Conservation (phyloP, 495 filamentous ascomycete genomes). For the Thermothielavioides terrestris region DNA sequence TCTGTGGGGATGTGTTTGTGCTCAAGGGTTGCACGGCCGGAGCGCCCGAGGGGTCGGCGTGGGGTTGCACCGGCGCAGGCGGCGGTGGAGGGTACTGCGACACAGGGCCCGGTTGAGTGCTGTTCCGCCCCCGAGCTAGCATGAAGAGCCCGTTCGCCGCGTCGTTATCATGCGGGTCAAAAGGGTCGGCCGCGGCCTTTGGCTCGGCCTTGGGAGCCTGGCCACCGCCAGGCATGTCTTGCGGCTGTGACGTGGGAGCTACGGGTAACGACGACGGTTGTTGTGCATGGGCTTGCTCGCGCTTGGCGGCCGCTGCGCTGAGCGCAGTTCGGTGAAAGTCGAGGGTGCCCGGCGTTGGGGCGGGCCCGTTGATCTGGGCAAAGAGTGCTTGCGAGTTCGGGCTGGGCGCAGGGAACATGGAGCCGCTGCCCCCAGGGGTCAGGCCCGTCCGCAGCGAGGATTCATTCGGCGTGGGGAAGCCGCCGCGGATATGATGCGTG, state of each 20-base stretch:
- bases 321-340: conserved; percentile 94
- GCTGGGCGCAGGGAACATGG: conserved; percentile 92
- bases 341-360: conserved; percentile 74
- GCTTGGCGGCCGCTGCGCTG: conserved; percentile 60
- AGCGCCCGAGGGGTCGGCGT: conserved; percentile 21
- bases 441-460: conserved; percentile 85
- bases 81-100: conserved; percentile 43
- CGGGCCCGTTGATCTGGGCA: conserved; percentile 63
- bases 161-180: conserved; percentile 84
- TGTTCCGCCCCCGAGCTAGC: conserved; percentile 64
- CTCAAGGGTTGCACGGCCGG: conserved; percentile 34
- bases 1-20: conserved; percentile 44
- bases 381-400: conserved; percentile 78
- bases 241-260: conserved; percentile 38
- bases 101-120: conserved; percentile 44
- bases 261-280: conserved; percentile 19
- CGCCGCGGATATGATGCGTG: conserved; percentile 69
- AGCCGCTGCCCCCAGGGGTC: conserved; percentile 91
- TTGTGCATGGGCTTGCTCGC: conserved; percentile 43
- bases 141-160: conserved; percentile 93
- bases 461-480: conserved; percentile 96
- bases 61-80: conserved; percentile 37
- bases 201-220: conserved; percentile 33
- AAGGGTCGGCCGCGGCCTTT: conserved; percentile 48
- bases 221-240: conserved; percentile 36